These are phyloP conservation scores for Plantago elongata DNA, from an alignment of 257 asterid species.

Conservation along the genomic window DNA sequence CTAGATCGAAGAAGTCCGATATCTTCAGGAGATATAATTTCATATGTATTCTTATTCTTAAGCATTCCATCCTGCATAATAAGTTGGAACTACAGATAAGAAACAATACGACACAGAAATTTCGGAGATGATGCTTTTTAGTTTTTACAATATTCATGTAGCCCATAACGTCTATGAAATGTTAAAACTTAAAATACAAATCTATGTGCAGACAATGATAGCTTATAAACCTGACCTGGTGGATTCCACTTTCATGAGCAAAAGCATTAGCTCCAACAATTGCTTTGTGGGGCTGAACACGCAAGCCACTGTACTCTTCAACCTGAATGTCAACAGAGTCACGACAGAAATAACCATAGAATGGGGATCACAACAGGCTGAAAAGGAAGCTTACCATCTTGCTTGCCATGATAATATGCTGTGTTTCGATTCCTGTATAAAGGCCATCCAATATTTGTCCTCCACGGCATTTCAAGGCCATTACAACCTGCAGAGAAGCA, in stretches of 20 bases:
- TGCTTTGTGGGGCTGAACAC: slow-evolving; percentile 94
- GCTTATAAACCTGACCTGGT: slow-evolving; percentile 58
- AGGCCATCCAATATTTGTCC: slow-evolving; percentile 71
- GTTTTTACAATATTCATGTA: no score
- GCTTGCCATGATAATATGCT: slow-evolving; percentile 82
- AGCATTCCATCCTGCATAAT: slow-evolving; percentile 87
- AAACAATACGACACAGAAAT: background rate
- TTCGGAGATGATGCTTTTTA: no score
- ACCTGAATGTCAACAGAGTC: slow-evolving; percentile 46
- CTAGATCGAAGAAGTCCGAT: slow-evolving; percentile 81
- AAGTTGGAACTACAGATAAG: slow-evolving; percentile 4
- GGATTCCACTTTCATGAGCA: slow-evolving; percentile 99
- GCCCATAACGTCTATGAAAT: no score
- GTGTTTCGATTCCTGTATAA: slow-evolving; percentile 78
- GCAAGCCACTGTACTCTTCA: slow-evolving; percentile 90
- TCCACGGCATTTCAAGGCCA: slow-evolving; percentile 96
- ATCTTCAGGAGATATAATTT: slow-evolving; percentile 93
- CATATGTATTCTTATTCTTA: slow-evolving; percentile 83
- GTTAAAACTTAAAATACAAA: no score
- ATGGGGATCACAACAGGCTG: slow-evolving; percentile 9
- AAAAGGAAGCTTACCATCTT: slow-evolving; percentile 61
- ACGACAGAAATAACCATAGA: slow-evolving; percentile 9
- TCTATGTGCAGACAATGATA: background rate
- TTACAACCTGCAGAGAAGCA: slow-evolving; percentile 52
- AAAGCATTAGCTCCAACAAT: slow-evolving; percentile 98